Evolutionary conservation across 106 monocot species (phyloP).

Genomic region (Dioscorea alata): DNA sequence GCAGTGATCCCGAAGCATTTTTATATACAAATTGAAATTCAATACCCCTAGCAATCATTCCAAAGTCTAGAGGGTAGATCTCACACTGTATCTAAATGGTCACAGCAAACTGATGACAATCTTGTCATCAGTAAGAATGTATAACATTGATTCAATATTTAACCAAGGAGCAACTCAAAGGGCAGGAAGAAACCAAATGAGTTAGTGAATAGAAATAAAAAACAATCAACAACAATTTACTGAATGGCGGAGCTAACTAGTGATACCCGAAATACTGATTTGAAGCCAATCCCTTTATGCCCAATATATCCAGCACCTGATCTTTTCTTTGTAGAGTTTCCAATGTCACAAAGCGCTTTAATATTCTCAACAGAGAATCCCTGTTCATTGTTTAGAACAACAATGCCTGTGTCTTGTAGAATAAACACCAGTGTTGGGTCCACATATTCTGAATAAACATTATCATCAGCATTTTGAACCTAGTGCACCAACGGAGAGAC

Average conservation of each 20-base stretch:
- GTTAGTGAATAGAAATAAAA: too few relatives aligned
- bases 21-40: too few relatives aligned
- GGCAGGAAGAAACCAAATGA: too few relatives aligned
- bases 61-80: too few relatives aligned
- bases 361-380: slow-evolving; percentile 91
- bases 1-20: too few relatives aligned
- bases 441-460: slow-evolving; percentile 56
- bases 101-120: too few relatives aligned
- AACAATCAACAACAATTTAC: too few relatives aligned
- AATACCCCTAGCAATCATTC: too few relatives aligned
- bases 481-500: slow-evolving; percentile 8
- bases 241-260: not conserved
- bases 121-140: too few relatives aligned
- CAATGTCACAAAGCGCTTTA: slow-evolving; percentile 97
- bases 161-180: too few relatives aligned
- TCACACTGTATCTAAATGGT: too few relatives aligned
- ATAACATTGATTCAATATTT: too few relatives aligned
- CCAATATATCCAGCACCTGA: slow-evolving; percentile 88
- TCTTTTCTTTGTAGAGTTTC: slow-evolving; percentile 93
- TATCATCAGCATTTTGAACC: slow-evolving; percentile 99
- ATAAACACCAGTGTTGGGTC: slow-evolving; percentile 85
- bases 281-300: slow-evolving; percentile 96
- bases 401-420: slow-evolving; percentile 69
- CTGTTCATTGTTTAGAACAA: slow-evolving; percentile 83
- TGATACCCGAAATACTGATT: slow-evolving; percentile 97